phyloP scores from a whole-genome alignment of 2,329 filamentous ascomycete genomes.

The Cladorrhinum sp. region DNA sequence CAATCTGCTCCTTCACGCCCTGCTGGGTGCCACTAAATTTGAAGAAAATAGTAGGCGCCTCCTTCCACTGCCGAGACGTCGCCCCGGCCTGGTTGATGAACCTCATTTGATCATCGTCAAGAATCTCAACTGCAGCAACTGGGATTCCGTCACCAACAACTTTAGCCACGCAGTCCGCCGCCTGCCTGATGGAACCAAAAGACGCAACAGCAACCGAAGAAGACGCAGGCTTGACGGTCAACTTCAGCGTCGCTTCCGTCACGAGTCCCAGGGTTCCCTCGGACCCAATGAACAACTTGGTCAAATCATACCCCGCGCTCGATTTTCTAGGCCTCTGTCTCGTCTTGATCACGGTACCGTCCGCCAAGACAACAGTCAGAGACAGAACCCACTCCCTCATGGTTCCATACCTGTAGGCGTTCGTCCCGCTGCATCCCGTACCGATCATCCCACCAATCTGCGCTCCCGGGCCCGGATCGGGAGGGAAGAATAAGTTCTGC shows the following conservation, averaged over 20 bases:
- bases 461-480: slow-evolving; percentile 84
- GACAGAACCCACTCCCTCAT: slow-evolving; percentile 93
- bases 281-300: slow-evolving; percentile 82
- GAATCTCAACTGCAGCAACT: slow-evolving; percentile 86
- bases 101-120: slow-evolving; percentile 87
- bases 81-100: slow-evolving; percentile 64
- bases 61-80: slow-evolving; percentile 66
- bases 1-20: slow-evolving; percentile 76
- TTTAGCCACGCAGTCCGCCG: slow-evolving; percentile 73
- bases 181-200: slow-evolving; percentile 59
- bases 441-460: slow-evolving; percentile 90
- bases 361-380: slow-evolving; percentile 83
- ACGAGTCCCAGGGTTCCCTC: slow-evolving; percentile 90
- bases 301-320: slow-evolving; percentile 88
- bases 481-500: slow-evolving; percentile 83
- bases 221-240: slow-evolving; percentile 75
- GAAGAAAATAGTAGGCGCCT: slow-evolving; percentile 77
- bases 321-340: slow-evolving; percentile 84
- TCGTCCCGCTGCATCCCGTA: slow-evolving; percentile 73
- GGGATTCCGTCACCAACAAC: slow-evolving; percentile 80
- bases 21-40: slow-evolving; percentile 72
- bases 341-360: slow-evolving; percentile 87
- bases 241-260: slow-evolving; percentile 84
- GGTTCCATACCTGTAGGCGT: slow-evolving; percentile 88
- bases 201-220: slow-evolving; percentile 75